These are phyloP conservation scores for Pseudonitzschia delicatissima DNA, from an alignment of 108 stramenopile genomes.

Conservation along the genomic window DNA sequence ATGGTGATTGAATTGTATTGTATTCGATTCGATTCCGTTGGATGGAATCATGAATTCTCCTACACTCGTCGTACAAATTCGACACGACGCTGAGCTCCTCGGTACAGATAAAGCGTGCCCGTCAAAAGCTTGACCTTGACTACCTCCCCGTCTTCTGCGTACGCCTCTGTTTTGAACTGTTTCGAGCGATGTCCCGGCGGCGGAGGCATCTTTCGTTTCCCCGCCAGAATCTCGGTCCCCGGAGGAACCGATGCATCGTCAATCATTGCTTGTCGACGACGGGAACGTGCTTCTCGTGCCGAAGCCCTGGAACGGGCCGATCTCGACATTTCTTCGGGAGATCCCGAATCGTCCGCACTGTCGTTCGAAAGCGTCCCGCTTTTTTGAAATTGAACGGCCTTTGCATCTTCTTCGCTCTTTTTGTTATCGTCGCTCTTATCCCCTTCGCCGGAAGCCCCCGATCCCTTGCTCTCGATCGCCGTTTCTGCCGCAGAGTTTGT, in stretches of 20 bases:
- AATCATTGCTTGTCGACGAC: conserved; percentile 48
- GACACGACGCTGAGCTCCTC: conserved; percentile 45
- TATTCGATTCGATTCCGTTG: too few relatives aligned
- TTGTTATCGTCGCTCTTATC: conserved; percentile 20
- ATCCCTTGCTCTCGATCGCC: not conserved
- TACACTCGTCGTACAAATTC: conserved; percentile 57
- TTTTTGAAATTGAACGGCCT: not conserved
- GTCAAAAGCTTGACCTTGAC: conserved; percentile 60
- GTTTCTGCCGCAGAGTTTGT: too few relatives aligned
- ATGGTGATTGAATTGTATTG: too few relatives aligned
- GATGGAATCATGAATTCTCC: conserved; percentile 2
- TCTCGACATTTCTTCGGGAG: not conserved
- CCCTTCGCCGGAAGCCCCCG: conserved; percentile 25
- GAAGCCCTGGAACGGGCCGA: conserved; percentile 19
- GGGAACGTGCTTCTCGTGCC: conserved; percentile 39
- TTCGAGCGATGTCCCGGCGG: conserved; percentile 4
- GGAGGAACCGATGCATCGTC: conserved; percentile 18
- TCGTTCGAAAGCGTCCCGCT: not conserved
- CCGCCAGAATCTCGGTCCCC: conserved; percentile 3
- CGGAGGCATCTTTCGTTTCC: conserved; percentile 16
- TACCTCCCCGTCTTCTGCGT: conserved; percentile 37
- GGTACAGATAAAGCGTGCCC: conserved; percentile 60
- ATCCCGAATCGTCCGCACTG: not conserved
- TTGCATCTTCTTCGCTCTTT: conserved; percentile 1
- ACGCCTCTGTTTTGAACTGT: conserved; percentile 13